Percentiles rank a stretch among this genome's conserved stretches.
phyloP scores from a whole-genome alignment of 2,329 filamentous ascomycete species.

The Drechslera avenae region DNA sequence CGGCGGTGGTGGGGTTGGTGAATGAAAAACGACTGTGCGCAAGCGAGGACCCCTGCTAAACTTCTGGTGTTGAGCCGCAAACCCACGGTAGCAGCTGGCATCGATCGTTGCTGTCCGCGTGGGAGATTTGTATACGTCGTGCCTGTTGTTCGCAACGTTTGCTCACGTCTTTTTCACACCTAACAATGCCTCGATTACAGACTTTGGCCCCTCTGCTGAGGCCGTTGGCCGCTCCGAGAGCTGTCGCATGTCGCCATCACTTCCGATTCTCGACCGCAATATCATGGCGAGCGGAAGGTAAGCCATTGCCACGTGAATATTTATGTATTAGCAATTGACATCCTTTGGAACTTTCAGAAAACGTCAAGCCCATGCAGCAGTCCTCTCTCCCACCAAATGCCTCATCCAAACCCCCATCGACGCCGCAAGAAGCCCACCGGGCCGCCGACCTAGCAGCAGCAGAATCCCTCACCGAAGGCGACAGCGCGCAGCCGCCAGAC shows the following conservation, averaged over 20 bases:
- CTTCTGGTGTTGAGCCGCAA: constrained; percentile 40
- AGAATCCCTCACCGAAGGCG: constrained; percentile 42
- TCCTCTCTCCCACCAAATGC: constrained; percentile 23
- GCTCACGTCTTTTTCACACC: not conserved
- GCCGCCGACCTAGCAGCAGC: constrained; percentile 41
- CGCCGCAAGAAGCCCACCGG: constrained; percentile 34
- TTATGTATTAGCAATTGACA: not conserved
- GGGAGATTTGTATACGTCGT: not conserved
- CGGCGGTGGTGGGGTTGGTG: constrained; percentile 16
- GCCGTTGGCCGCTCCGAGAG: constrained; percentile 47
- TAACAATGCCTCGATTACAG: constrained; percentile 43
- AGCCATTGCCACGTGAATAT: constrained; percentile 1
- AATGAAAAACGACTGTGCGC: constrained; percentile 45
- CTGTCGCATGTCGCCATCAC: constrained; percentile 46
- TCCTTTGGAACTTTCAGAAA: constrained; percentile 24
- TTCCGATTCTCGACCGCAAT: constrained; percentile 49
- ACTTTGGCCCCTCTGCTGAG: constrained; percentile 49
- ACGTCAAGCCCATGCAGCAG: constrained; percentile 33
- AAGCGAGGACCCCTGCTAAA: constrained; percentile 44
- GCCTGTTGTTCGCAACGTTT: not conserved
- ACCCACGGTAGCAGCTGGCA: constrained; percentile 17
- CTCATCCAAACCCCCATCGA: constrained; percentile 39
- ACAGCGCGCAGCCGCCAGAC: constrained; percentile 36
- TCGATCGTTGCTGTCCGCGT: constrained; percentile 7
- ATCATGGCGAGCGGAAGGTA: constrained; percentile 36